Percentiles rank a stretch among this genome's conserved stretches.
phyloP scores from a whole-genome alignment of 2,329 filamentous ascomycete species.

The Penicillium sp. region DNA sequence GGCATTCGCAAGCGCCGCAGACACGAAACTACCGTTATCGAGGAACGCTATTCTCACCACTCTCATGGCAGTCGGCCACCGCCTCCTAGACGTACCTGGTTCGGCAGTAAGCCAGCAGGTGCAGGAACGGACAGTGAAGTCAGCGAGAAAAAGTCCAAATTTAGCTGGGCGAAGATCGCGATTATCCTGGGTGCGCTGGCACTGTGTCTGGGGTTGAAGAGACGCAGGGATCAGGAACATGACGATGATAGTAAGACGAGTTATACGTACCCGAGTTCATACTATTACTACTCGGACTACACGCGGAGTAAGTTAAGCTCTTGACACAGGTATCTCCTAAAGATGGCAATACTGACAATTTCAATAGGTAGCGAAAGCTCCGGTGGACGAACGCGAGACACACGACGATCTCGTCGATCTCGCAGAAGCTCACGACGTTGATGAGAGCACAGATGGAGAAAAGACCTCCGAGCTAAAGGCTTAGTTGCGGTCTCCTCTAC shows the following conservation, averaged over 20 bases:
- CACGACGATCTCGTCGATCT: slow-evolving; percentile 35
- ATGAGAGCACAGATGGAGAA: slow-evolving; percentile 18
- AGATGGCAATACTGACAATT: slow-evolving; percentile 13
- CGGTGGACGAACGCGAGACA: slow-evolving; percentile 44
- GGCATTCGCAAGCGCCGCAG: slow-evolving; percentile 45
- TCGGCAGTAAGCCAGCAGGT: slow-evolving; percentile 43
- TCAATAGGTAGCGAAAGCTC: slow-evolving; percentile 50
- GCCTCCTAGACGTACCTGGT: slow-evolving; percentile 45
- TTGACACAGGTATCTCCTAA: neutral
- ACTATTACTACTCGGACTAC: slow-evolving; percentile 49
- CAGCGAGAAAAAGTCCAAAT: slow-evolving; percentile 43
- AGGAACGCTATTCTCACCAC: slow-evolving; percentile 45
- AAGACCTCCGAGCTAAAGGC: neutral
- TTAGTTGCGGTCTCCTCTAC: neutral
- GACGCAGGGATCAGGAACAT: slow-evolving; percentile 38
- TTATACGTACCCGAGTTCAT: slow-evolving; percentile 45
- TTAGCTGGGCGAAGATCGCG: slow-evolving; percentile 47
- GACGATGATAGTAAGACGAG: slow-evolving; percentile 46
- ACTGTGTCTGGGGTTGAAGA: slow-evolving; percentile 51
- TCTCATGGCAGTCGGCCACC: slow-evolving; percentile 36
- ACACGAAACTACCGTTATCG: slow-evolving; percentile 45
- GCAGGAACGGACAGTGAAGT: slow-evolving; percentile 28
- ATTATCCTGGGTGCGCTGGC: slow-evolving; percentile 50
- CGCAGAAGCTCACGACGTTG: slow-evolving; percentile 36
- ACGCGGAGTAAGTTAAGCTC: slow-evolving; percentile 45